Evolutionary conservation across 257 asterid genomes (phyloP).

Genomic region (Nemophila menziesii): DNA sequence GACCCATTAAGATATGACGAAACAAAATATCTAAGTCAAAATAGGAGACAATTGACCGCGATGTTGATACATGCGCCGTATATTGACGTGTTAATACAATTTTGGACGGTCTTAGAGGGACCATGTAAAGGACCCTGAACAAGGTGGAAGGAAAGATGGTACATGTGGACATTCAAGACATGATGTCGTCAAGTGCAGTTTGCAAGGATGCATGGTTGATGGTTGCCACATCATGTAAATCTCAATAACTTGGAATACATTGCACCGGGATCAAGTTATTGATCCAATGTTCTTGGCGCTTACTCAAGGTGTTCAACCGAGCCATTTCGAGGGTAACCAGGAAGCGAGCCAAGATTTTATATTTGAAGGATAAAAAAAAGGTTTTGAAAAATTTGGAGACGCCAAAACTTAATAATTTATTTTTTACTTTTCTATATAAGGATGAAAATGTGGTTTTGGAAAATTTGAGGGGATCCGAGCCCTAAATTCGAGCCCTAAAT

Average conservation of each 20-base stretch:
- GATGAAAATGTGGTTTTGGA: no score
- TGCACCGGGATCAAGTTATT: no score
- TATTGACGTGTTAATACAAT: constrained; percentile 21
- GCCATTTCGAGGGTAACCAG: no score
- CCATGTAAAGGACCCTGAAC: constrained; percentile 17
- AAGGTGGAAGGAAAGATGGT: constrained; percentile 25
- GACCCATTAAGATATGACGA: constrained; percentile 7
- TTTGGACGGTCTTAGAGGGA: not conserved
- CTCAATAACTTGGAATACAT: constrained; percentile 10
- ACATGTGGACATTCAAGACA: constrained; percentile 15
- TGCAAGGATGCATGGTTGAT: constrained; percentile 12
- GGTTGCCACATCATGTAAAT: constrained; percentile 20
- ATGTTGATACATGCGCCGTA: constrained; percentile 31
- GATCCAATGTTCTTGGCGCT: no score
- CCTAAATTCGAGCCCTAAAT: no score
- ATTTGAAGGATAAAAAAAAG: no score
- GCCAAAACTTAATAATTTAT: no score
- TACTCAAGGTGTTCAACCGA: no score
- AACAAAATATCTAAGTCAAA: constrained; percentile 6
- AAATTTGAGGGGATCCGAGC: no score
- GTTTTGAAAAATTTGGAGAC: no score
- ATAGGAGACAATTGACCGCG: constrained; percentile 14
- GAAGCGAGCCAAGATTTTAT: no score
- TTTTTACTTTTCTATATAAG: no score
- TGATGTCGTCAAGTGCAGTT: constrained; percentile 6